phyloP scores from a whole-genome alignment of 257 asterid genomes.

The Solanum appendiculatum region DNA sequence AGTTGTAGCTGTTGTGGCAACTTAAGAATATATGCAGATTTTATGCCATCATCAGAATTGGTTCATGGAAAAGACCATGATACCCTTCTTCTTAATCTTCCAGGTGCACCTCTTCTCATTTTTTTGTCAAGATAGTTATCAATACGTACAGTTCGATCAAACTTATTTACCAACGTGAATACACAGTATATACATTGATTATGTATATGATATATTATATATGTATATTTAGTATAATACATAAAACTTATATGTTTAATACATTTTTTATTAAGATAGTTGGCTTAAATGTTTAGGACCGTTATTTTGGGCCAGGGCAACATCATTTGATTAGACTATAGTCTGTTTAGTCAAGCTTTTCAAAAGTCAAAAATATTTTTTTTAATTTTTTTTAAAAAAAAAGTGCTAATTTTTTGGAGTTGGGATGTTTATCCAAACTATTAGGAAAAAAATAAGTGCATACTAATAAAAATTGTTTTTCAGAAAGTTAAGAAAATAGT shows the following conservation, averaged over 20 bases:
- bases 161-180: background rate
- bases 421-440: no score
- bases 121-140: background rate
- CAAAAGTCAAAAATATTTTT: background rate
- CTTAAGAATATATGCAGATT: slow-evolving; percentile 16
- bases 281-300: background rate
- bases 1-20: slow-evolving; percentile 1
- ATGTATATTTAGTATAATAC: no score
- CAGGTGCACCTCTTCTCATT: slow-evolving; percentile 18
- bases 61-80: slow-evolving; percentile 44
- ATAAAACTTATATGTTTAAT: no score
- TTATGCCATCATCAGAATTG: slow-evolving; percentile 40
- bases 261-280: no score
- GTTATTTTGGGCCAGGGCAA: no score
- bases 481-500: no score
- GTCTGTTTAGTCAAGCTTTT: background rate
- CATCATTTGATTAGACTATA: background rate
- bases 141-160: background rate
- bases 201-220: no score
- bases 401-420: no score
- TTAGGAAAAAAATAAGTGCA: no score
- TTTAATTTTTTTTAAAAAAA: no score
- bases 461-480: no score
- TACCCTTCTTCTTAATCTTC: slow-evolving; percentile 46
- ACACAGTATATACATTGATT: background rate